These are phyloP conservation scores for Psophocarpus tetragonolobus DNA, from an alignment of 306 rosid species.

Conservation along the genomic window DNA sequence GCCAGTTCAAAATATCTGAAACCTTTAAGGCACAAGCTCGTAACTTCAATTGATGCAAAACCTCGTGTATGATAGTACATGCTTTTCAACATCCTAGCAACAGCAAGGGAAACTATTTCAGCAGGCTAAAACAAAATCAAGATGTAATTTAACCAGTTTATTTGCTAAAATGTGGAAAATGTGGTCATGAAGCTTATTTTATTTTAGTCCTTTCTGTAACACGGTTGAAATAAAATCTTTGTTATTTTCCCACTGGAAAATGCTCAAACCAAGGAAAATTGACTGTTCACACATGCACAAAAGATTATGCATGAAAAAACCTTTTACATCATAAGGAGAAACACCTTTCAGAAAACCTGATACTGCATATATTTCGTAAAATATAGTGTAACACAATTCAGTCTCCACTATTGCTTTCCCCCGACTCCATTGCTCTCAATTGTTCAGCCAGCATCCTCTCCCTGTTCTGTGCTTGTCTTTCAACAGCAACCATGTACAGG, in stretches of 20 bases:
- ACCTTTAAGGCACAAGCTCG: neutral
- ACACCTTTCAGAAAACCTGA: conserved; percentile 17
- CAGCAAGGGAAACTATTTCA: neutral
- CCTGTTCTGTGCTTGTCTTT: conserved; percentile 47
- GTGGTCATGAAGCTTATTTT: neutral
- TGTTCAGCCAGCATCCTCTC: conserved; percentile 49
- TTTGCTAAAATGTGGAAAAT: neutral
- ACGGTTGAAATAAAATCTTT: neutral
- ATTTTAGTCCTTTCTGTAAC: neutral
- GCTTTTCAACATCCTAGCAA: neutral
- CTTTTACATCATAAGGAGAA: conserved; percentile 14
- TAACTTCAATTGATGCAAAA: neutral
- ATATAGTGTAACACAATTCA: conserved; percentile 12
- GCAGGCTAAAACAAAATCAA: neutral
- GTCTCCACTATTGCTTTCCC: conserved; percentile 14
- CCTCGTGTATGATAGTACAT: neutral
- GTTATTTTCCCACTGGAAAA: conserved; percentile 15
- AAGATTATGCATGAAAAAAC: neutral
- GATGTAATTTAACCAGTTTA: neutral
- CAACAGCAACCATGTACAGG: conserved; percentile 52
- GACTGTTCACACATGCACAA: neutral
- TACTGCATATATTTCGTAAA: conserved; percentile 3
- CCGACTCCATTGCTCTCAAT: conserved; percentile 41
- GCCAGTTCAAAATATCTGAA: neutral
- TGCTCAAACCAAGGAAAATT: neutral